These are phyloP conservation scores for Crithidia brevicula DNA, from an alignment of 208 protist genomes.

Conservation along the genomic window DNA sequence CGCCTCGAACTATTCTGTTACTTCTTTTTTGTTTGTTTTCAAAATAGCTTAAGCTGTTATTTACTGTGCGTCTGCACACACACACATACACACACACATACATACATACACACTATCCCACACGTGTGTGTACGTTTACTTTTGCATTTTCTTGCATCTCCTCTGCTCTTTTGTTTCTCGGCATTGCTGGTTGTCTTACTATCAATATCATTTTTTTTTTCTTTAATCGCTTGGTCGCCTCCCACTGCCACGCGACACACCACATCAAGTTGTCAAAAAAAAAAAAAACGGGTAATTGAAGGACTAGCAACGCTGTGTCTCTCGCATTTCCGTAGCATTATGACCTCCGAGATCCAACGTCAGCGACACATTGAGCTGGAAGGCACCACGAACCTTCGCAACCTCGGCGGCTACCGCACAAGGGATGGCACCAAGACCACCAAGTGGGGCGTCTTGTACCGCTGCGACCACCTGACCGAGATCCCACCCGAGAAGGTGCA, in stretches of 20 bases:
- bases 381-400: slow-evolving; percentile 43
- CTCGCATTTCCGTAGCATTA: not conserved
- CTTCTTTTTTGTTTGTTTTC: too few relatives aligned
- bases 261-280: too few relatives aligned
- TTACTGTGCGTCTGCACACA: too few relatives aligned
- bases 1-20: too few relatives aligned
- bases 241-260: too few relatives aligned
- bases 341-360: slow-evolving; percentile 6
- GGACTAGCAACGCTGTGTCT: too few relatives aligned
- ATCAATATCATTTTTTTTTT: slow-evolving; percentile 17
- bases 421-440: slow-evolving; percentile 30
- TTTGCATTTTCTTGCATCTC: slow-evolving; percentile 4
- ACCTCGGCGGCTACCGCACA: slow-evolving; percentile 48
- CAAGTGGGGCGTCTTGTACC: slow-evolving; percentile 52
- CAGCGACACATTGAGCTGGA: not conserved
- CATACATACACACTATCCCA: too few relatives aligned
- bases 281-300: too few relatives aligned
- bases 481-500: slow-evolving; percentile 30
- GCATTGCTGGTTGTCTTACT: not conserved
- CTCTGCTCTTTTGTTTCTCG: slow-evolving; percentile 16
- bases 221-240: not conserved
- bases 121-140: slow-evolving; percentile 4
- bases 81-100: too few relatives aligned
- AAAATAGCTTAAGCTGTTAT: too few relatives aligned
- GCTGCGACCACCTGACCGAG: slow-evolving; percentile 38